Percentiles rank a stretch among this genome's conserved stretches.
phyloP scores from a whole-genome alignment of 345 rosid species.

The Clausena lansium region DNA sequence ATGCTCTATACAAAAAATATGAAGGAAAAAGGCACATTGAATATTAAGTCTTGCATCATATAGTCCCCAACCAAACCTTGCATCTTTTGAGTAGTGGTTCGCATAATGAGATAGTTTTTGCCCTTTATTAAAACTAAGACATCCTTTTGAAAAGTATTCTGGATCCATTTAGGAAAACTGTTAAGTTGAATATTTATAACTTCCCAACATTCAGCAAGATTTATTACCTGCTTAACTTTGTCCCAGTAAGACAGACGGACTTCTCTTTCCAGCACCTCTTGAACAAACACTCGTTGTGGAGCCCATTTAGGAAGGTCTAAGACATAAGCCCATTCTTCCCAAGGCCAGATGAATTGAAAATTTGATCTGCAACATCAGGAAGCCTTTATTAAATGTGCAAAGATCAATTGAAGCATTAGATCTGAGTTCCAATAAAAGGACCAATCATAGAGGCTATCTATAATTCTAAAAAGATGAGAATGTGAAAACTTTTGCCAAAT shows the following conservation, averaged over 20 bases:
- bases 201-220: background rate
- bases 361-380: conserved; percentile 65
- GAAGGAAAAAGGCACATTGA: conserved; percentile 12
- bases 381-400: conserved; percentile 4
- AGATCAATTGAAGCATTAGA: background rate
- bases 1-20: conserved; percentile 57
- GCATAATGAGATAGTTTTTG: too few species aligned
- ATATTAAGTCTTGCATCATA: background rate
- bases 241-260: conserved; percentile 98
- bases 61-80: background rate
- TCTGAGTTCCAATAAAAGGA: background rate
- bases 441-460: background rate
- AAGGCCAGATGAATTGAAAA: conserved; percentile 98
- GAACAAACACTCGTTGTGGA: conserved; percentile 95
- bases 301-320: conserved; percentile 97
- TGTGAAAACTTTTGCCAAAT: background rate
- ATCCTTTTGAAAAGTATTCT: background rate
- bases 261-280: conserved; percentile 98
- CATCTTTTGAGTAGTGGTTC: background rate
- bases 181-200: background rate
- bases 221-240: conserved; percentile 84
- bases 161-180: background rate
- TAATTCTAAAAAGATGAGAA: background rate
- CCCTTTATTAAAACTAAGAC: too few species aligned
- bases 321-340: conserved; percentile 99